Base-by-base conservation (phyloP, 495 filamentous ascomycete genomes). In the Penicillium diatomitis region DNA sequence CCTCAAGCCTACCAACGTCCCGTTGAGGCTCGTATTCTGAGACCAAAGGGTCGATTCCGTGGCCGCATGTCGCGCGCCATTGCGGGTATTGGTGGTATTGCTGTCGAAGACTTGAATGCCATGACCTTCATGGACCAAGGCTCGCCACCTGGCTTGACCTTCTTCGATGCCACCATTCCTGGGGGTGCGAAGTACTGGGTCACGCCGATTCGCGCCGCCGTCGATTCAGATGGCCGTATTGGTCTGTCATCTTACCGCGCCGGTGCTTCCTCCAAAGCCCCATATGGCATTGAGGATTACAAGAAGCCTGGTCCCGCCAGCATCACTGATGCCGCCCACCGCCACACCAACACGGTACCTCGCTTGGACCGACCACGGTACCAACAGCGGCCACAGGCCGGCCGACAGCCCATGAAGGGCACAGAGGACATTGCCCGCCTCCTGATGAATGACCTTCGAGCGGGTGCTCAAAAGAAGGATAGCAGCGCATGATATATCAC, bases 101-200 rank as follows among this genome's bases (percentile, higher is more conserved):
- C 66, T 3, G 61, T 69, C 9, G 68, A 73, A 41, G 75, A 79
- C 40, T 33, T 64, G 49, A 70, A 68, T 35, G 52, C 66, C 31
- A 65, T 69, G 64, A 57, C 58, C 5, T 72, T 70, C 38, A 44
- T 57, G 30, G 64, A 67, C 31, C 53, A 65, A 44, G 57, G 56
- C 4, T 57, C 61, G 8, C 60, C 57, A 28, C 49, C 63, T 2
- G 75, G 72, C 7, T 46, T 83, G 6, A 56, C 67, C 8, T 64
- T 56, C 38, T 69, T 85, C 39, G 80, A 88, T 50, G 74, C 80
- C 8, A 66, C 75, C 10, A 73, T 79, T 20, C 61, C 69, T 5
- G 87, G 86, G 49, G 88, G 87, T 43, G 66, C 69, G 32, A 90
- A 87, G 65, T 60, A 82, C 30, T 84, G 76, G 69, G 78, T 84